Percentiles rank a stretch among this genome's conserved stretches.
phyloP scores from a whole-genome alignment of 108 stramenopile genomes.

The Nitzschia sp. region DNA sequence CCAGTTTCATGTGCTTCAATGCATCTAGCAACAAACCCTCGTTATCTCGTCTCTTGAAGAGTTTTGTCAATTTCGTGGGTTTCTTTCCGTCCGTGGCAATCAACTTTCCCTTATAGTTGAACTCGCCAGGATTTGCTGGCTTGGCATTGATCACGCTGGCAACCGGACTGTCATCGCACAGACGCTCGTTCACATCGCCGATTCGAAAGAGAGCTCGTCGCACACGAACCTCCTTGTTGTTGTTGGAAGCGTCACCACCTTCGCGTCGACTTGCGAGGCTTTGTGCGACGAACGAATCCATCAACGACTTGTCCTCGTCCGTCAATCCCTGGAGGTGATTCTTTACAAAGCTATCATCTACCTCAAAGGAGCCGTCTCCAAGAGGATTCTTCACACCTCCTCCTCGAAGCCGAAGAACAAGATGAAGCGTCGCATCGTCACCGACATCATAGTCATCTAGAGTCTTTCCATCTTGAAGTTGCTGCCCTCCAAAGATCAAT shows the following conservation, averaged over 20 bases:
- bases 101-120: slow-evolving; percentile 67
- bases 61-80: slow-evolving; percentile 72
- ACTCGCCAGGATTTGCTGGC: slow-evolving; percentile 47
- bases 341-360: slow-evolving; percentile 83
- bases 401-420: slow-evolving; percentile 87
- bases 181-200: slow-evolving; percentile 35
- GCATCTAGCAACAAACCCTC: slow-evolving; percentile 59
- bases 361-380: slow-evolving; percentile 72
- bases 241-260: slow-evolving; percentile 19
- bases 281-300: slow-evolving; percentile 78
- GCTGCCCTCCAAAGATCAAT: slow-evolving; percentile 97
- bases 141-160: slow-evolving; percentile 42
- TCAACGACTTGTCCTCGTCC: slow-evolving; percentile 67
- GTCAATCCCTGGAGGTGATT: slow-evolving; percentile 59
- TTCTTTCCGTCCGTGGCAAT: slow-evolving; percentile 66
- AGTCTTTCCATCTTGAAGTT: slow-evolving; percentile 93
- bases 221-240: slow-evolving; percentile 34
- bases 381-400: slow-evolving; percentile 91
- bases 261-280: slow-evolving; percentile 26
- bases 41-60: slow-evolving; percentile 88
- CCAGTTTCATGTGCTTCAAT: slow-evolving; percentile 71
- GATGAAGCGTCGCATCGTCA: slow-evolving; percentile 93
- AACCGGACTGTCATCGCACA: slow-evolving; percentile 59
- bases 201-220: slow-evolving; percentile 72
- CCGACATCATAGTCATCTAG: slow-evolving; percentile 95